phyloP scores from a whole-genome alignment of 805 yeast species.

The Schwanniomyces sp. region DNA sequence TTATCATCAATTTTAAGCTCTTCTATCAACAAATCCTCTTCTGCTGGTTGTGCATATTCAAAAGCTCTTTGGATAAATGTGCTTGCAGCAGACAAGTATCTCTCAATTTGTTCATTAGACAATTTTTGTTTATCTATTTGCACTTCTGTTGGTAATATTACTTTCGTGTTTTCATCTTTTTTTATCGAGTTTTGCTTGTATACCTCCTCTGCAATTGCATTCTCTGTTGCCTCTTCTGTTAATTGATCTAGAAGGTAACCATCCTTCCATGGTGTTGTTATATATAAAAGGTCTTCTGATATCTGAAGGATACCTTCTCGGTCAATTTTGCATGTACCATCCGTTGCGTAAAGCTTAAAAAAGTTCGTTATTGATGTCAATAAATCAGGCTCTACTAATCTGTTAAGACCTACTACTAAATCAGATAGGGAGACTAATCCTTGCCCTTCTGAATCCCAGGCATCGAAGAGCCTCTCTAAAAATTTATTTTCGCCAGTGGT shows the following conservation, averaged over 20 bases:
- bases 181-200: conserved; percentile 36
- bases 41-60: conserved; percentile 79
- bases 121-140: conserved; percentile 62
- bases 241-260: conserved; percentile 62
- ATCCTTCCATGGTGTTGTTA: conserved; percentile 86
- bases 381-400: conserved; percentile 66
- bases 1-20: conserved; percentile 37
- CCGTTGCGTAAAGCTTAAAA: conserved; percentile 70
- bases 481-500: conserved; percentile 13
- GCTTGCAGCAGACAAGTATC: conserved; percentile 86
- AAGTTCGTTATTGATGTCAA: conserved; percentile 78
- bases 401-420: conserved; percentile 71
- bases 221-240: conserved; percentile 63
- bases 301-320: conserved; percentile 78
- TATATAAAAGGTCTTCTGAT: conserved; percentile 81
- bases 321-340: conserved; percentile 59
- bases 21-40: conserved; percentile 31
- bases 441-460: conserved; percentile 64
- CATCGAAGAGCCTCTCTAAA: conserved; percentile 59
- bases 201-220: conserved; percentile 64
- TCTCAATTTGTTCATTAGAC: conserved; percentile 64
- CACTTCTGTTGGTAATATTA: conserved; percentile 57
- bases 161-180: conserved; percentile 25
- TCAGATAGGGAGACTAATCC: conserved; percentile 67
- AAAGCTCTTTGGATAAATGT: conserved; percentile 83